Evolutionary conservation across 768 basidiomycete species (phyloP), one percentile per base, ranked within the genome.

Genomic region (Chalciporus sphaerocephalus): DNA sequence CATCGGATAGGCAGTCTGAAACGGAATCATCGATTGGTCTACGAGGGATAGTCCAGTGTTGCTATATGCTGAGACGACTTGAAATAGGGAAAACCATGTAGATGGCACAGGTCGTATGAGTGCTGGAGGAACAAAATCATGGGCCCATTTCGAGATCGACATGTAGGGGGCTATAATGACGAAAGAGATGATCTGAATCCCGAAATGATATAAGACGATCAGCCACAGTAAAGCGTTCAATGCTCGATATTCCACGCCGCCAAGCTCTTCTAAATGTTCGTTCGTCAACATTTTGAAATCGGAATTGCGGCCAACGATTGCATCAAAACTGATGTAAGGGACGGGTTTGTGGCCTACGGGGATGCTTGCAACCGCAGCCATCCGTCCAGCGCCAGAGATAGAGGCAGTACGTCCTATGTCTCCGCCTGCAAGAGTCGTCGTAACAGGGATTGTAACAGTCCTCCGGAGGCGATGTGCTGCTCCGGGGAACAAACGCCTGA

Each of bases 201-300:
- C 72, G 39, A 95, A 56, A 54, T 87, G 86, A 61, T 97, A 98
- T 25, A 68, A 61, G 10, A 76, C 76, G 28, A 95, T 80, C 44
- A 94, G 77, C 86, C 88, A 94, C 9, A 92, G 69, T 40, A 96
- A 64, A 2, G 85, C 79, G 35, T 83, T 84, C 51, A 96, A 68
- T 11, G 87, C 88, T 9, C 92, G 77, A 59, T 89, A 98, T 62
- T 99, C 95, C 6, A 96, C 86, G 16, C 95, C 94, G 4, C 93
- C 93, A 5, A 98, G 69, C 62, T 96, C 92, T 53, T 95, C 92
- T 54, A 89, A 69, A 58, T 97, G 87, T 38, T 92, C 90, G 16
- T 78, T 74, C 0, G 83, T 88, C 42, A 95, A 67, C 52, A 64
- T 70, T 28, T 77, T 74, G 53, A 90, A 90, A 3, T 69, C 68